Conservation (phyloP, 441 rosid species). For the Populus hybrid region DNA sequence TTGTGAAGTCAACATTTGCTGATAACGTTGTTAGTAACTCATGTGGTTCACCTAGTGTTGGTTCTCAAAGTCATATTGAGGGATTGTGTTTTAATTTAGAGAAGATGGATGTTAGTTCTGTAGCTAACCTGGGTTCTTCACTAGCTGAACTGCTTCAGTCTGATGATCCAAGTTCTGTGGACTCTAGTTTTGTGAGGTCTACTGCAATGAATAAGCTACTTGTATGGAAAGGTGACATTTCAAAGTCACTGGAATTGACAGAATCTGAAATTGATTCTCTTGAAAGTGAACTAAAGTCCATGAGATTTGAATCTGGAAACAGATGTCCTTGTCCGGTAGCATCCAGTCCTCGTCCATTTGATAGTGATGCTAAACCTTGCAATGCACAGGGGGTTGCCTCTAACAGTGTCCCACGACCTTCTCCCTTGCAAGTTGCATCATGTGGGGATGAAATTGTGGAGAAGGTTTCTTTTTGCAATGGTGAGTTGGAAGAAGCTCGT, state of each 20-base stretch:
- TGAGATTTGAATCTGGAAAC: constrained; percentile 44
- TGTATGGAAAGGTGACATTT: constrained; percentile 57
- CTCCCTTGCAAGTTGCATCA: constrained; percentile 45
- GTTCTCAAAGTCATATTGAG: constrained; percentile 55
- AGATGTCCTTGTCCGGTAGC: constrained; percentile 24
- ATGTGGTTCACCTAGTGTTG: constrained; percentile 58
- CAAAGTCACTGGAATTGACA: constrained; percentile 67
- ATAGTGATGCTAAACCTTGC: constrained; percentile 28
- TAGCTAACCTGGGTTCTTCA: constrained; percentile 54
- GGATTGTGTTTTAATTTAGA: constrained; percentile 61
- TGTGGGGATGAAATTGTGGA: constrained; percentile 38
- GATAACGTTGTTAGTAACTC: constrained; percentile 54
- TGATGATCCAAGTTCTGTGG: constrained; percentile 55
- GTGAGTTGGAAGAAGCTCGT: constrained; percentile 30
- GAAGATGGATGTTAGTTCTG: constrained; percentile 54
- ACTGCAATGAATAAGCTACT: constrained; percentile 62
- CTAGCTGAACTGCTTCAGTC: constrained; percentile 64
- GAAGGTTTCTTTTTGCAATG: constrained; percentile 33
- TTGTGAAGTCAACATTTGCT: constrained; percentile 41
- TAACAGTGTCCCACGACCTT: constrained; percentile 28
- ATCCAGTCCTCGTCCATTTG: constrained; percentile 33
- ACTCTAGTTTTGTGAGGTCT: constrained; percentile 53
- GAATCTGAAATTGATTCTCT: constrained; percentile 62
- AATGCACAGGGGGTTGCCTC: constrained; percentile 32
- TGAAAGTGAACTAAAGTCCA: constrained; percentile 36